Evolutionary conservation across 441 rosid genomes (phyloP).

Genomic region (Hypseocharis bilobata): DNA sequence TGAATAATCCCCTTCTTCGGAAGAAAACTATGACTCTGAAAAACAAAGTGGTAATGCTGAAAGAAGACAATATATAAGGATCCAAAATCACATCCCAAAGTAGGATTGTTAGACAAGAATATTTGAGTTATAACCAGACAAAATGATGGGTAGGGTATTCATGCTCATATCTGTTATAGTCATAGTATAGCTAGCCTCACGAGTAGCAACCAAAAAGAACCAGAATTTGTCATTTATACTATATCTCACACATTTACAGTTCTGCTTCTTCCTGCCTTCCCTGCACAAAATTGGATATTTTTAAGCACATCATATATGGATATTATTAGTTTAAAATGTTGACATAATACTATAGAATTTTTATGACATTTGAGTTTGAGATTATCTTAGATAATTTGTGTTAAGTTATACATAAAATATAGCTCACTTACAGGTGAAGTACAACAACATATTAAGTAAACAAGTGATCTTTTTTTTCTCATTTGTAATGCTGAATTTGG

Average conservation of each 20-base stretch:
- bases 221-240: constrained; percentile 69
- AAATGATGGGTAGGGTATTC: constrained; percentile 62
- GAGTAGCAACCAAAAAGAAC: constrained; percentile 77
- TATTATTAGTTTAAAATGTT: constrained; percentile 7
- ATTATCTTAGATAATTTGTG: too few relatives aligned
- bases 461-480: too few relatives aligned
- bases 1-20: too few relatives aligned
- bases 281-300: constrained; percentile 43
- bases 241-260: constrained; percentile 88
- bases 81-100: constrained; percentile 31
- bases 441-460: too few relatives aligned
- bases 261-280: constrained; percentile 81
- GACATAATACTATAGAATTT: background rate
- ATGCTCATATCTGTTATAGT: constrained; percentile 58
- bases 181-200: constrained; percentile 68
- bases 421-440: too few relatives aligned
- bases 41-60: constrained; percentile 13
- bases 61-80: constrained; percentile 23
- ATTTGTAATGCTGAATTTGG: background rate
- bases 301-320: constrained; percentile 10
- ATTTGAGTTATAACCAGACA: constrained; percentile 30
- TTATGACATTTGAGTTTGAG: too few relatives aligned
- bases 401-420: too few relatives aligned
- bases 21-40: too few relatives aligned
- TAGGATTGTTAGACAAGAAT: constrained; percentile 26